phyloP scores from a whole-genome alignment of 345 rosid genomes.

The Brassica incana region DNA sequence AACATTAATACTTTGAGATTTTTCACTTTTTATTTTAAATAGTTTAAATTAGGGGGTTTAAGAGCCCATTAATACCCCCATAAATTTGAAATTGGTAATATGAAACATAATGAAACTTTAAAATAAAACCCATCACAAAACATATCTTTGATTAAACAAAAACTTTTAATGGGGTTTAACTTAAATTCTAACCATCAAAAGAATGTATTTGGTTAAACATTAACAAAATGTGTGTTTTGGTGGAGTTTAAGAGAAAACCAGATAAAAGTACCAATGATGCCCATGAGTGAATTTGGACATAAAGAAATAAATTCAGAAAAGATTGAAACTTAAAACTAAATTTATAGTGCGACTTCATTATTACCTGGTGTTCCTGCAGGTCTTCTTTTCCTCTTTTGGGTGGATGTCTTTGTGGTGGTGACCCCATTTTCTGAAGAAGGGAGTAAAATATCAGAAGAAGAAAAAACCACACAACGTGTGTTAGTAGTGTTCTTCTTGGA shows the following conservation, averaged over 20 bases:
- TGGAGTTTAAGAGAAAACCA: not conserved
- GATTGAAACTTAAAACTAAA: not conserved
- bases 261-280: not conserved
- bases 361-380: conserved; percentile 94
- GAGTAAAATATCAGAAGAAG: conserved; percentile 53
- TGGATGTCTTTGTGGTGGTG: conserved; percentile 43
- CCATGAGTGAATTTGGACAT: conserved; percentile 7
- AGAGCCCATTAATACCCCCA: not conserved
- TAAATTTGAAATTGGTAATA: not conserved
- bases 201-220: not conserved
- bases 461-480: conserved; percentile 43
- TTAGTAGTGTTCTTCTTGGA: conserved; percentile 38
- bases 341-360: conserved; percentile 25
- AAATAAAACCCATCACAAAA: not conserved
- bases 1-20: not conserved
- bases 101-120: not conserved
- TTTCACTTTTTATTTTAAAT: not conserved
- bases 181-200: not conserved
- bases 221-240: conserved; percentile 1
- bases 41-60: conserved; percentile 1
- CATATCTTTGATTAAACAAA: not conserved
- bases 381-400: conserved; percentile 67
- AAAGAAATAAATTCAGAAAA: not conserved
- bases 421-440: conserved; percentile 60
- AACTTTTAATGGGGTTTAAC: not conserved